Base-by-base conservation (phyloP, 495 filamentous ascomycete genomes). In the Podospora tetraspora region DNA sequence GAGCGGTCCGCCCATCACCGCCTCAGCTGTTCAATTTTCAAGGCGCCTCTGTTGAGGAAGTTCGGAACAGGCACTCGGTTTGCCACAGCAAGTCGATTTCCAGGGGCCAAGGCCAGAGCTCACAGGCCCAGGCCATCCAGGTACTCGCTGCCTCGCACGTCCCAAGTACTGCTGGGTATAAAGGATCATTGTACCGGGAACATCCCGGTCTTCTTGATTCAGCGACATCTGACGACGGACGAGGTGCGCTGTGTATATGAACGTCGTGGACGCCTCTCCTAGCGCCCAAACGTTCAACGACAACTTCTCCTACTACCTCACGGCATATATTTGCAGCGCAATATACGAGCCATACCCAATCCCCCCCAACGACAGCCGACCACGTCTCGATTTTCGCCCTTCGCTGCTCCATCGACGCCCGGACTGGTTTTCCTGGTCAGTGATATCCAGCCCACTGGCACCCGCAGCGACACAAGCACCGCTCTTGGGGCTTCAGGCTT, bases 21-120 rank as follows among this genome's bases (percentile, higher is more conserved):
- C 57, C 65, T 52, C 43, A 57, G 60, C 57, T 64, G n/a, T 62
- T 69, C 69, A 73, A 71, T 72, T 72, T 63, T 62, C 63, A 30
- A 72, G 66, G 68, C 68, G 70, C 70, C 64, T 69, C 62, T 67
- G 57, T 52, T 37, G 12, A 27, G 21, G 29, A 61, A 12, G 57
- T 25, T 61, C 65, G 65, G 65, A 34, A 37, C 8, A 34, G 12
- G 30, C n/a, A 9, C 19, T 56, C 32, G 62, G 37, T 37, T 66
- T 22, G 65, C 22, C 58, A 34, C 58, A 66, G 65, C 58, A 22
- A 24, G n/a, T 19, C 22, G 34, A n/a, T 16, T 64, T 11, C 30
- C 30, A 24, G 21, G 32, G 21, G 16, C 43, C 43, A 52, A 52
- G 43, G 43, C 43, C 43, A n/a, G 2, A n/a, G 19, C 43, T 52